A percentile compares a stretch with the other conserved stretches of the same genome.
Evolutionary conservation across 805 yeast genomes (phyloP).

Genomic region (Pachysolen tannophilus): DNA sequence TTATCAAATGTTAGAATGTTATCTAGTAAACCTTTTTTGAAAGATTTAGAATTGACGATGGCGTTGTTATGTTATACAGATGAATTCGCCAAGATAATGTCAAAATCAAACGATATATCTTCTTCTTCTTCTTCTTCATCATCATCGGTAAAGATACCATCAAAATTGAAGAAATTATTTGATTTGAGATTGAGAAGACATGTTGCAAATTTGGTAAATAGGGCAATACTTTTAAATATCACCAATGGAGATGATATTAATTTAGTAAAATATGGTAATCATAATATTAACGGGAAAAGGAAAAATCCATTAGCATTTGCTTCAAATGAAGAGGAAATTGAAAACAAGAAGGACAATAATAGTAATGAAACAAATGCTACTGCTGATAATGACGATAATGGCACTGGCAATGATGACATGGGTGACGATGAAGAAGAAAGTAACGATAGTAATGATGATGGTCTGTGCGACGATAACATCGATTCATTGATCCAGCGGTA

Average conservation of each 20-base stretch:
- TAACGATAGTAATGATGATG: conserved; percentile 16
- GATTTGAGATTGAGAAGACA: conserved; percentile 53
- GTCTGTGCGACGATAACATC: conserved; percentile 6
- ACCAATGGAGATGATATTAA: conserved; percentile 16
- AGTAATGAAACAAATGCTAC: conserved; percentile 17
- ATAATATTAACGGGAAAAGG: background rate
- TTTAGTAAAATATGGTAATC: conserved; percentile 7
- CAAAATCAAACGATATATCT: no score
- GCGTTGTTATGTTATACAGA: conserved; percentile 56
- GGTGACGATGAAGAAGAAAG: conserved; percentile 14
- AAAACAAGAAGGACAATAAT: conserved; percentile 9
- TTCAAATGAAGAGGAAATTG: background rate
- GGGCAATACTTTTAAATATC: conserved; percentile 41
- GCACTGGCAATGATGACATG: conserved; percentile 2
- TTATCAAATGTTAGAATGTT: conserved; percentile 21
- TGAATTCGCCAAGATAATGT: conserved; percentile 10
- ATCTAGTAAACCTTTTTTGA: conserved; percentile 45
- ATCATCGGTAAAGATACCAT: conserved; percentile 38
- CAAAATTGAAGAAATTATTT: conserved; percentile 45
- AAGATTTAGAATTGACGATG: conserved; percentile 77
- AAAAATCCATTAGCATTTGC: no score
- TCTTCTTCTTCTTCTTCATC: background rate
- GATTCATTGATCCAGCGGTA: conserved; percentile 10
- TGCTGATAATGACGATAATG: conserved; percentile 9
- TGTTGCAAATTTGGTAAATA: conserved; percentile 66